These are phyloP conservation scores for Alternaria tenuissima DNA, from an alignment of 2,329 filamentous ascomycete genomes.

Conservation along the genomic window DNA sequence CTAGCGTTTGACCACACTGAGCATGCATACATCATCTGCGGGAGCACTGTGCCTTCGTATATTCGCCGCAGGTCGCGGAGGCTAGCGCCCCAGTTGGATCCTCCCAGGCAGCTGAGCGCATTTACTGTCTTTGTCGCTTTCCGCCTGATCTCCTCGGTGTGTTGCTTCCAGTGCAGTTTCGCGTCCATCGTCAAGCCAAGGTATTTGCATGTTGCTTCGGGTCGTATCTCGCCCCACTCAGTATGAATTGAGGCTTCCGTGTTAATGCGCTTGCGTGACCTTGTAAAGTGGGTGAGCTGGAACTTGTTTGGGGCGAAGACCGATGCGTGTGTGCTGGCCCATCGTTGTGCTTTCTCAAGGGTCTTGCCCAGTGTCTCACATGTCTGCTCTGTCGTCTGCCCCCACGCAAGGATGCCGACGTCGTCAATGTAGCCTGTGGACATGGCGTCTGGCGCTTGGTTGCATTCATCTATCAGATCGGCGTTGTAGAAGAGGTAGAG, in stretches of 20 bases:
- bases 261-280: slow-evolving; percentile 20
- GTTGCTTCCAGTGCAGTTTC: slow-evolving; percentile 19
- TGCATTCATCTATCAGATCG: slow-evolving; percentile 36
- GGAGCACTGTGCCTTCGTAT: slow-evolving; percentile 40
- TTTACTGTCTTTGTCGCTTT: slow-evolving; percentile 22
- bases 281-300: slow-evolving; percentile 40
- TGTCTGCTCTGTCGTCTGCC: slow-evolving; percentile 25
- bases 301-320: slow-evolving; percentile 43
- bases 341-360: slow-evolving; percentile 26
- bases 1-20: slow-evolving; percentile 32
- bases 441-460: slow-evolving; percentile 15
- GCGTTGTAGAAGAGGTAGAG: slow-evolving; percentile 47
- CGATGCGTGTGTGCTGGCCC: slow-evolving; percentile 33
- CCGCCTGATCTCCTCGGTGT: slow-evolving; percentile 20
- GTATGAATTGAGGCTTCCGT: slow-evolving; percentile 18
- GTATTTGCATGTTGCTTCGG: slow-evolving; percentile 20
- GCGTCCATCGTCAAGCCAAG: slow-evolving; percentile 30
- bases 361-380: slow-evolving; percentile 22
- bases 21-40: slow-evolving; percentile 42
- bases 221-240: slow-evolving; percentile 27
- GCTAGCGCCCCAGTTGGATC: slow-evolving; percentile 26
- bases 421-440: slow-evolving; percentile 37
- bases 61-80: slow-evolving; percentile 28
- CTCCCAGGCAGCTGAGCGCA: slow-evolving; percentile 19
- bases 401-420: slow-evolving; percentile 26